phyloP scores from a whole-genome alignment of 352 stramenopile species.

The Phytophthora macrochlamydospora region DNA sequence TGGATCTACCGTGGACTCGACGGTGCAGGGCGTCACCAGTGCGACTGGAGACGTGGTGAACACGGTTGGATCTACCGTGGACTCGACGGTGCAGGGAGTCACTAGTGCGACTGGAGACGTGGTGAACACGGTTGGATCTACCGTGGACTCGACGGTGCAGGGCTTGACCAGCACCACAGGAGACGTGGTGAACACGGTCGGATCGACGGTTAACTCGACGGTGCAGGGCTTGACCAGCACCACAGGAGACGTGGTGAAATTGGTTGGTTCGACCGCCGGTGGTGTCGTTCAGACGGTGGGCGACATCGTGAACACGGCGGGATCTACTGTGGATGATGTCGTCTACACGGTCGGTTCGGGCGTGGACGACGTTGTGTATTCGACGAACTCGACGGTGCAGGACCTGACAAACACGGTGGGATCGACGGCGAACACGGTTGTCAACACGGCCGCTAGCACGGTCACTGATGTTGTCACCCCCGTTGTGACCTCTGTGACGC shows the following conservation, averaged over 20 bases:
- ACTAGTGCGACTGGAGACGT: not conserved
- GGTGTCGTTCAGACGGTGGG: not conserved
- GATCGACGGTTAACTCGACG: constrained; percentile 3
- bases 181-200: constrained; percentile 4
- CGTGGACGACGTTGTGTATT: not conserved
- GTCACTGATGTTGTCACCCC: not conserved
- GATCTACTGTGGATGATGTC: not conserved
- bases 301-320: constrained; percentile 2
- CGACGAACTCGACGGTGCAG: not conserved
- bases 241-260: no score
- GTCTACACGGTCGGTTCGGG: not conserved
- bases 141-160: constrained; percentile 6
- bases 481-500: constrained; percentile 2
- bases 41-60: constrained; percentile 9
- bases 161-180: constrained; percentile 5
- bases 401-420: constrained; percentile 6
- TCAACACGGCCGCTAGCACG: constrained; percentile 1
- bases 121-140: constrained; percentile 2
- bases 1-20: constrained; percentile 3
- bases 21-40: not conserved
- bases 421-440: constrained; percentile 12
- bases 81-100: not conserved
- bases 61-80: not conserved
- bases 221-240: constrained; percentile 4
- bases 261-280: constrained; percentile 3